phyloP scores from a whole-genome alignment of 2,329 filamentous ascomycete species.

The Aschersonia sp. region DNA sequence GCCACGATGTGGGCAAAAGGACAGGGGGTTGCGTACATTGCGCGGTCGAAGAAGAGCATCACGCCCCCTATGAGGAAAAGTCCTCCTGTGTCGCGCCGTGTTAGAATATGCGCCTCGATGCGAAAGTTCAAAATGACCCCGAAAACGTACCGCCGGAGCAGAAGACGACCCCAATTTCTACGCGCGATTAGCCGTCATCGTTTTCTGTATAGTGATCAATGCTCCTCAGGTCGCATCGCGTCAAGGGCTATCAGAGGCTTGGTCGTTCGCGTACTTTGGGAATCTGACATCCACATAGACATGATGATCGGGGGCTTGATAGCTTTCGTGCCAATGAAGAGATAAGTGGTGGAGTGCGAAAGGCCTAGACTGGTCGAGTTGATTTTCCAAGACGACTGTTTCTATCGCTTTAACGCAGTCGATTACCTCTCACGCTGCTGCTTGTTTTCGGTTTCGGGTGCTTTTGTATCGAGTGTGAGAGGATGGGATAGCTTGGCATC shows the following conservation, averaged over 20 bases:
- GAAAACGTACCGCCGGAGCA: constrained; percentile 78
- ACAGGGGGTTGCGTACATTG: constrained; percentile 46
- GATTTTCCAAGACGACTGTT: too few species aligned
- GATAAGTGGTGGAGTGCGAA: too few species aligned
- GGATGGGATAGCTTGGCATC: too few species aligned
- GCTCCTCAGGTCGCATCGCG: background rate
- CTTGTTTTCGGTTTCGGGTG: too few species aligned
- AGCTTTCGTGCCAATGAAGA: background rate
- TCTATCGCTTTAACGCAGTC: too few species aligned
- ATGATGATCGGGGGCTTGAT: constrained; percentile 16
- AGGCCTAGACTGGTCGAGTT: too few species aligned
- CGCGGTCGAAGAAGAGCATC: constrained; percentile 93
- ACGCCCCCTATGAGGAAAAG: constrained; percentile 93
- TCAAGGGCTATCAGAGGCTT: background rate
- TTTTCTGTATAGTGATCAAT: background rate
- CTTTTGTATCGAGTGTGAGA: too few species aligned
- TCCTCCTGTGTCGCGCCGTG: constrained; percentile 45
- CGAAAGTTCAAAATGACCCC: constrained; percentile 1
- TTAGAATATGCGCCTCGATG: constrained; percentile 1
- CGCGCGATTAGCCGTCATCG: constrained; percentile 5
- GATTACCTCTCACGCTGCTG: too few species aligned
- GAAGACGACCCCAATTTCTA: constrained; percentile 94
- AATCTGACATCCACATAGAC: constrained; percentile 91
- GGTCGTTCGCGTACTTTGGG: constrained; percentile 59
- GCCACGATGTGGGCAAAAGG: background rate